Evolutionary conservation across 2,329 filamentous ascomycete genomes (phyloP).

Genomic region (Teratosphaeria destructans): DNA sequence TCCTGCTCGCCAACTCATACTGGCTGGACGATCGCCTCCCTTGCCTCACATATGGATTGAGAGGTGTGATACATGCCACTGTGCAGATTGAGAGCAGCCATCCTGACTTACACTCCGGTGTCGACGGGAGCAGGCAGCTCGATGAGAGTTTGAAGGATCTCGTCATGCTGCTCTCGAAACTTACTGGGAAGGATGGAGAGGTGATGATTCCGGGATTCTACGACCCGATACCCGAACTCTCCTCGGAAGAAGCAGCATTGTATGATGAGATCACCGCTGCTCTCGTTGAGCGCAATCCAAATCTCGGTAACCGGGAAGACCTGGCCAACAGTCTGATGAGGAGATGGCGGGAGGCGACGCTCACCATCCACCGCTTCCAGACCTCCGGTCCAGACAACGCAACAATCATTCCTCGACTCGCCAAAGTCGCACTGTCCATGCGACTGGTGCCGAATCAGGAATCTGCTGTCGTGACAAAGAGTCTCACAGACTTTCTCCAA

Average conservation of each 20-base stretch:
- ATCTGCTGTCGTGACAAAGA: conserved; percentile 61
- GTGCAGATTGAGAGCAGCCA: conserved; percentile 76
- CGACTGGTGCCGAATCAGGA: conserved; percentile 91
- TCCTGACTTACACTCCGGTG: conserved; percentile 87
- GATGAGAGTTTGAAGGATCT: conserved; percentile 90
- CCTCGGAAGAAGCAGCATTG: conserved; percentile 62
- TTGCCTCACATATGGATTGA: conserved; percentile 85
- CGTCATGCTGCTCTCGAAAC: conserved; percentile 66
- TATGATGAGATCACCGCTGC: conserved; percentile 78
- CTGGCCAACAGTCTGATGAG: conserved; percentile 82
- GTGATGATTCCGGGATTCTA: conserved; percentile 85
- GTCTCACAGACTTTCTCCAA: conserved; percentile 57
- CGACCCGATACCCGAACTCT: conserved; percentile 67
- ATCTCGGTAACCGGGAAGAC: conserved; percentile 52
- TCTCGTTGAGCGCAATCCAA: conserved; percentile 60
- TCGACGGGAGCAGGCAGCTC: conserved; percentile 85
- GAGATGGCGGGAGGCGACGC: conserved; percentile 85
- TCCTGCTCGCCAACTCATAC: conserved; percentile 92
- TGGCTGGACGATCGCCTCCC: conserved; percentile 96
- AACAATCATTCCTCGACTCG: conserved; percentile 81
- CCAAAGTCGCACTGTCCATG: conserved; percentile 78
- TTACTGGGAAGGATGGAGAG: conserved; percentile 71
- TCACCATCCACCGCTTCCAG: conserved; percentile 88
- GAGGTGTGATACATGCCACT: conserved; percentile 88
- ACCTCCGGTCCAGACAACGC: conserved; percentile 81